Conservation (phyloP, 2,329 filamentous ascomycete genomes). For the Neopestalotiopsis sp. region DNA sequence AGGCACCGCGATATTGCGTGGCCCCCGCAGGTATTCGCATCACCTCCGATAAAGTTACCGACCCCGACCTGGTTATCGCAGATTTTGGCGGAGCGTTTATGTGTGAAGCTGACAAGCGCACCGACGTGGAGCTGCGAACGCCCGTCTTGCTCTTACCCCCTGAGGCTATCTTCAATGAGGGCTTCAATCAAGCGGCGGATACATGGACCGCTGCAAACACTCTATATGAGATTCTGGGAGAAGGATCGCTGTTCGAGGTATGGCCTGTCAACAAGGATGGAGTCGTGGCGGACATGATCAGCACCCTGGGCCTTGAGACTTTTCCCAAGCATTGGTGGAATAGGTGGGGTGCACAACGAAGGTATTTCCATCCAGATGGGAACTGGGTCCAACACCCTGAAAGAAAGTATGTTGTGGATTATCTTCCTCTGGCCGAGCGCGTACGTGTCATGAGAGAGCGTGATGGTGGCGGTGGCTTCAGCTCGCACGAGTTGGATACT, state of each 20-base stretch:
- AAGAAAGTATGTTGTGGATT: too few relatives aligned
- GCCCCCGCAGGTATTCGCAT: neutral
- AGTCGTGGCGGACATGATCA: conserved; percentile 3
- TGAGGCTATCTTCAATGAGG: neutral
- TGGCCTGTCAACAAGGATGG: too few relatives aligned
- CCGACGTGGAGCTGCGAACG: neutral
- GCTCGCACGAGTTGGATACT: neutral
- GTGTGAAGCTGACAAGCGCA: neutral
- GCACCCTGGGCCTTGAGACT: neutral
- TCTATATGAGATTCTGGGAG: neutral
- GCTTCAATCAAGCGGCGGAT: neutral
- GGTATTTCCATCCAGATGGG: neutral
- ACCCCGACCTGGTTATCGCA: too few relatives aligned
- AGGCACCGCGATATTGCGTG: conserved; percentile 10
- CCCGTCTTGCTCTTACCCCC: neutral
- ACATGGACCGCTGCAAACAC: neutral
- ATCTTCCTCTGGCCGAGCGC: too few relatives aligned
- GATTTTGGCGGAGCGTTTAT: neutral
- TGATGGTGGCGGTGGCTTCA: neutral
- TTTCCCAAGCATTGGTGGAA: neutral
- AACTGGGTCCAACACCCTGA: neutral
- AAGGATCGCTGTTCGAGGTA: too few relatives aligned
- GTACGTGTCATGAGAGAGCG: too few relatives aligned
- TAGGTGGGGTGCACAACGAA: neutral
- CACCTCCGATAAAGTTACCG: too few relatives aligned